Conservation (phyloP, 208 protist species). For the Wallacemonas sp. region DNA sequence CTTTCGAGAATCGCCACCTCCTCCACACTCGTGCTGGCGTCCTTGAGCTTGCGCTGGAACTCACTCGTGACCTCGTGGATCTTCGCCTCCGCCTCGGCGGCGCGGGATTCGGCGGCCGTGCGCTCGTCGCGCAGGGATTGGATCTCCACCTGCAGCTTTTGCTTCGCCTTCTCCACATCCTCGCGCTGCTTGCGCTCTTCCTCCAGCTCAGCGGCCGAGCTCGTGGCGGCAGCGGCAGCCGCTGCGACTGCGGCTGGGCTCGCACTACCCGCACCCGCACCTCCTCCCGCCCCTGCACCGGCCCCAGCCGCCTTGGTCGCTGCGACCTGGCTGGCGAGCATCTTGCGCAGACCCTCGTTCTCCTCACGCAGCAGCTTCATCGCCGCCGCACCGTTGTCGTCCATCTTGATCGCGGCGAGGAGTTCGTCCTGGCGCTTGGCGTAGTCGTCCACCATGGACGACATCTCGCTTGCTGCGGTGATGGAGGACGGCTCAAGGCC, state of each 20-base stretch:
- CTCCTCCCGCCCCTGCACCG: not conserved
- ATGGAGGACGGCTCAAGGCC: constrained; percentile 6
- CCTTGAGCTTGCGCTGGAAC: constrained; percentile 53
- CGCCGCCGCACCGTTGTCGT: constrained; percentile 38
- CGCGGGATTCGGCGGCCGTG: constrained; percentile 31
- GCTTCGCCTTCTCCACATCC: constrained; percentile 34
- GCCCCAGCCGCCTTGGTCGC: not conserved
- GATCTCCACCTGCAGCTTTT: constrained; percentile 58
- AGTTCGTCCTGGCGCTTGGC: constrained; percentile 38
- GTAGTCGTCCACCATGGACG: constrained; percentile 26
- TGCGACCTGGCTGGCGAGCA: constrained; percentile 13
- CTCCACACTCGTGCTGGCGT: constrained; percentile 24
- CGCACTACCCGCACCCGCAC: too few relatives aligned
- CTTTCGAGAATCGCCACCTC: constrained; percentile 45
- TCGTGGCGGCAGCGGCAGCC: constrained; percentile 8
- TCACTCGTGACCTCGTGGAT: constrained; percentile 52
- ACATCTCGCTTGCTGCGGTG: constrained; percentile 14
- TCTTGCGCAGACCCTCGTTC: constrained; percentile 39
- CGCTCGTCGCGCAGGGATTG: constrained; percentile 48
- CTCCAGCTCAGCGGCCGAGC: constrained; percentile 38
- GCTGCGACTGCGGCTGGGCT: constrained; percentile 6
- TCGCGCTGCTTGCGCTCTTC: constrained; percentile 40
- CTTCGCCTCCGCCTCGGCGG: constrained; percentile 49
- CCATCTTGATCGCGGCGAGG: constrained; percentile 49
- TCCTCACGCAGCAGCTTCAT: constrained; percentile 46